Conservation (phyloP, 2,329 filamentous ascomycete species). For the Sporothrix pallida region DNA sequence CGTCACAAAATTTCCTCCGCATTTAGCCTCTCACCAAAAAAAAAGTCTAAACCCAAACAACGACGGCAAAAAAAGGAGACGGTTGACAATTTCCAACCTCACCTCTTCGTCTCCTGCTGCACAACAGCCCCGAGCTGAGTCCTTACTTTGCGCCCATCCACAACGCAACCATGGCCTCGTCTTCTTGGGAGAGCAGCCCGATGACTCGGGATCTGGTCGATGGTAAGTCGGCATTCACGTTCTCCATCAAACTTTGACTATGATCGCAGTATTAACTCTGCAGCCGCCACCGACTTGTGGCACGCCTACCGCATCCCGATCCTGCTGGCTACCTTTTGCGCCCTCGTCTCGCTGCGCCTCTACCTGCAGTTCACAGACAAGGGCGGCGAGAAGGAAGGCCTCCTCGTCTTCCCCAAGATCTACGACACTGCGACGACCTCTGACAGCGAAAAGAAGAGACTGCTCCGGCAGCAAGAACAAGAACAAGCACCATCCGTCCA, state of each 20-base stretch:
- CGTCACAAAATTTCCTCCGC: constrained; percentile 26
- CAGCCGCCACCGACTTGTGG: constrained; percentile 51
- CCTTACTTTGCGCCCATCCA: not conserved
- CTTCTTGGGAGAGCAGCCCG: constrained; percentile 28
- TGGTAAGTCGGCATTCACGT: not conserved
- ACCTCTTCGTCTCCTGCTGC: not conserved
- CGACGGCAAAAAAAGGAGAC: not conserved
- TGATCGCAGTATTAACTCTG: too few species aligned
- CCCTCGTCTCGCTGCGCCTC: constrained; percentile 50
- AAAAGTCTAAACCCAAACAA: constrained; percentile 9
- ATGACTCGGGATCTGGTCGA: constrained; percentile 21
- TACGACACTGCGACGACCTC: constrained; percentile 39
- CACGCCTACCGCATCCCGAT: constrained; percentile 54
- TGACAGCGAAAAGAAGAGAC: constrained; percentile 30
- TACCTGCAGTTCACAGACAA: constrained; percentile 49
- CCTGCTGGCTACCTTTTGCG: constrained; percentile 48
- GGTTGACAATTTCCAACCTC: constrained; percentile 3
- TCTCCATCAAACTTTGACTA: not conserved
- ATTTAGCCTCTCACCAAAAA: constrained; percentile 17
- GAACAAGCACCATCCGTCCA: constrained; percentile 7
- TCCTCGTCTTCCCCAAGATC: constrained; percentile 48
- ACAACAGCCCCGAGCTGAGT: not conserved
- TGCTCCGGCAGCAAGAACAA: constrained; percentile 3
- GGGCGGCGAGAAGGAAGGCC: constrained; percentile 43
- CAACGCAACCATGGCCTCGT: constrained; percentile 33